Evolutionary conservation across 495 filamentous ascomycete genomes (phyloP).

Genomic region (Talaromyces adpressus): DNA sequence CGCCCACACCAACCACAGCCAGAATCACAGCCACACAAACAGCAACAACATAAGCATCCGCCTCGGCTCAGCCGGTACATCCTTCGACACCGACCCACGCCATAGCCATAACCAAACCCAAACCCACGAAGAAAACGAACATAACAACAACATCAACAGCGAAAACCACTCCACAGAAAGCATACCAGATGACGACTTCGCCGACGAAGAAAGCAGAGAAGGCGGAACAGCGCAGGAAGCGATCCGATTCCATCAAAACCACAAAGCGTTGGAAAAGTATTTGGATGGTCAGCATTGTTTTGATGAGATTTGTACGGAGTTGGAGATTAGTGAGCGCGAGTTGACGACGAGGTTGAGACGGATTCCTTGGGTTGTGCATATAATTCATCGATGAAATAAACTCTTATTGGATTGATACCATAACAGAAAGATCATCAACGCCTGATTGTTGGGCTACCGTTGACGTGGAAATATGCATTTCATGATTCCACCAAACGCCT

Average conservation of each 20-base stretch:
- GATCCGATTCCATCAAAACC: background rate
- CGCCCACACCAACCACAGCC: background rate
- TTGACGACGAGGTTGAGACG: constrained; percentile 44
- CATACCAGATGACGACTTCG: constrained; percentile 9
- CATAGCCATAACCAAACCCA: background rate
- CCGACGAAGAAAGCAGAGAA: constrained; percentile 33
- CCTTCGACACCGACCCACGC: background rate
- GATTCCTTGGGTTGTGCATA: constrained; percentile 42
- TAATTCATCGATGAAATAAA: constrained; percentile 45
- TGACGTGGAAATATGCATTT: background rate
- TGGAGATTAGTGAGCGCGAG: constrained; percentile 51
- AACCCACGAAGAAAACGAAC: background rate
- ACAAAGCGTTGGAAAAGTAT: constrained; percentile 50
- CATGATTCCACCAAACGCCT: constrained; percentile 1
- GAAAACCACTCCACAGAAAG: constrained; percentile 1
- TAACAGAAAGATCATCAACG: background rate
- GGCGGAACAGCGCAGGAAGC: constrained; percentile 2
- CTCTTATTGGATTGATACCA: background rate
- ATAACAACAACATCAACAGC: constrained; percentile 3
- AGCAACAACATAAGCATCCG: background rate
- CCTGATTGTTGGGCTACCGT: background rate
- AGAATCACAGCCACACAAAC: background rate
- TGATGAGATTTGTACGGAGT: constrained; percentile 85
- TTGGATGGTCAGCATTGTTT: constrained; percentile 78
- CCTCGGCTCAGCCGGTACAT: background rate